Conservation (phyloP, 106 monocot species). For the Allium cepa region DNA sequence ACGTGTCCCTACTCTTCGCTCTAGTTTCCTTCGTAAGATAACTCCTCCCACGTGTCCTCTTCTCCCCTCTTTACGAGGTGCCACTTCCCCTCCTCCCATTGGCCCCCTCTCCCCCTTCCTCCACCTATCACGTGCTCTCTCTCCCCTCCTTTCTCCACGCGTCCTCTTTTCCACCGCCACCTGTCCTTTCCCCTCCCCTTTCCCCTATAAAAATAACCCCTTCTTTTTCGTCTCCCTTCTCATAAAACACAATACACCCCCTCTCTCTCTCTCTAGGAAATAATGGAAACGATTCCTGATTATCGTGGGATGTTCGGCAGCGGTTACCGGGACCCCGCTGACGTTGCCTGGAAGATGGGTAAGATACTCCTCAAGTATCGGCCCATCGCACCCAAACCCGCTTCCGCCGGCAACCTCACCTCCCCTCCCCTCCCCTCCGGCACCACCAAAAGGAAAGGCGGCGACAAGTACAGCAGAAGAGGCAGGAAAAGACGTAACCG, state of each 20-base stretch:
- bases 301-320: neutral
- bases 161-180: neutral
- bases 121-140: conserved; percentile 13
- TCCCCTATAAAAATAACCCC: neutral
- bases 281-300: conserved; percentile 14
- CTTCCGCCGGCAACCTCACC: conserved; percentile 6
- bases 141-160: conserved; percentile 13
- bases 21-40: neutral
- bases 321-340: conserved; percentile 3
- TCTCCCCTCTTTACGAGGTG: neutral
- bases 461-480: conserved; percentile 8
- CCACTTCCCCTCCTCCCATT: conserved; percentile 14
- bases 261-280: neutral
- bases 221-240: neutral
- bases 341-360: conserved; percentile 46
- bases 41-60: conserved; percentile 2
- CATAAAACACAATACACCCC: neutral
- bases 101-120: neutral
- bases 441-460: neutral
- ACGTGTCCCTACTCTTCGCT: neutral
- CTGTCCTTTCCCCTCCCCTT: conserved; percentile 7
- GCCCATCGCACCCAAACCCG: conserved; percentile 82
- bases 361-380: conserved; percentile 69
- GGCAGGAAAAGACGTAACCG: conserved; percentile 10
- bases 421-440: neutral